Base-by-base conservation (phyloP, 306 rosid species). In the Trifolium pratense region DNA sequence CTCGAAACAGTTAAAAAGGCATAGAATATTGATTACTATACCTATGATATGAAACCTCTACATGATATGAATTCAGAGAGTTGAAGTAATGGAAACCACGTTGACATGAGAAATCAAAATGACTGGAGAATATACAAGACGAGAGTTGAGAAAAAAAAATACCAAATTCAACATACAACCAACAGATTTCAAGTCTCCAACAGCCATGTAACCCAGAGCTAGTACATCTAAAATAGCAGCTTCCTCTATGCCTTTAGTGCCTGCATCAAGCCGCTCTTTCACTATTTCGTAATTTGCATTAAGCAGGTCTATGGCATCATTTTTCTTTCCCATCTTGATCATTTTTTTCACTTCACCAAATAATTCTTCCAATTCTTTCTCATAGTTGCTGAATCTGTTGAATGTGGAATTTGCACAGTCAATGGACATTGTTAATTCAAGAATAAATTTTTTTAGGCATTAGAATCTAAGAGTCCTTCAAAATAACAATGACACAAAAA, bases 211-310 rank as follows among this genome's bases (percentile, higher is more conserved):
- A 63, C 98, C 97, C 20, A 89, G 71, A 48, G 98, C 95, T 64
- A 89, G 68, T 48, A 89, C 45, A 53, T 91, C 98, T 77, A 91
- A 74, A 18, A 80, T 69, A 64, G 97, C 92, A 80, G 96, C 97
- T 86, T 91, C 89, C 80, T 88, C 92, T 73, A 94, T 80, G 76
- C 97, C 95, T 79, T 81, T 83, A 52, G 74, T 14, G 45, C 95
- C 96, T 2, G 74, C 85, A 81, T 84, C 71, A 76, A 94, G 71
- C 75, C 79, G 84, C 76, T 89, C 97, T 73, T 87, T 88, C 79
- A 88, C 97, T 58, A 82, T 86, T 85, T 89, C 91, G 66, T 83
- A 91, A 79, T 89, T 94, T 15, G 97, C 97, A 76, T 79, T 84
- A 73, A 94, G 96, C 31, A 91, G 55, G 63, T 89, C 92, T 13